Conservation (phyloP, 129 eudicot genomes). For the Escallonia herrerae region DNA sequence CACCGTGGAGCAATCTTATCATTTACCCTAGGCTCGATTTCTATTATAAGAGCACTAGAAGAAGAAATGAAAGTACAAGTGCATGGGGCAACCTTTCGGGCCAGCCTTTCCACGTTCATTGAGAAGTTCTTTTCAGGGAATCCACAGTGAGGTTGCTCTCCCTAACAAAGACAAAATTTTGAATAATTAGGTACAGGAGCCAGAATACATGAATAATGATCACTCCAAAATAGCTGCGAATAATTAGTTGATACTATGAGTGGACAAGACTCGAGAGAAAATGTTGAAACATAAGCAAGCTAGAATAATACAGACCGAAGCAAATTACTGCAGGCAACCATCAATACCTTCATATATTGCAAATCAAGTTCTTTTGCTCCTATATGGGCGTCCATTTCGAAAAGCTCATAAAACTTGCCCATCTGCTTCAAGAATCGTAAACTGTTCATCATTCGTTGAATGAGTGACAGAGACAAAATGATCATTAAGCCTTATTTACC, state of each 20-base stretch:
- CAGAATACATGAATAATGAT: too few relatives aligned
- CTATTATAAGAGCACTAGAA: too few relatives aligned
- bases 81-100: conserved; percentile 53
- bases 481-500: background rate
- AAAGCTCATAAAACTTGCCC: conserved; percentile 98
- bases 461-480: background rate
- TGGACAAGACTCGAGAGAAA: background rate
- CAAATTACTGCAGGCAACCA: background rate
- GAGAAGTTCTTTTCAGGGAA: conserved; percentile 96
- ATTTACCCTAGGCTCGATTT: too few relatives aligned
- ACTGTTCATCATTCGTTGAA: conserved; percentile 3
- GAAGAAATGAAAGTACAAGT: too few relatives aligned
- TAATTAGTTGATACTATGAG: too few relatives aligned
- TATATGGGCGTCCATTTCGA: conserved; percentile 96
- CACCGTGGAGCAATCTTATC: too few relatives aligned
- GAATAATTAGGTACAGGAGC: background rate
- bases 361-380: conserved; percentile 95
- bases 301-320: background rate
- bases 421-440: conserved; percentile 41
- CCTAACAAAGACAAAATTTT: conserved; percentile 29
- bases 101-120: conserved; percentile 73
- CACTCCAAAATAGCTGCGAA: too few relatives aligned
- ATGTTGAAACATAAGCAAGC: background rate
- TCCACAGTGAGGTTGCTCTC: conserved; percentile 98
- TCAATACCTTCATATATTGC: conserved; percentile 95